These are phyloP conservation scores for Akanthomyces muscarius DNA, from an alignment of 2,329 filamentous ascomycete genomes.

Conservation along the genomic window DNA sequence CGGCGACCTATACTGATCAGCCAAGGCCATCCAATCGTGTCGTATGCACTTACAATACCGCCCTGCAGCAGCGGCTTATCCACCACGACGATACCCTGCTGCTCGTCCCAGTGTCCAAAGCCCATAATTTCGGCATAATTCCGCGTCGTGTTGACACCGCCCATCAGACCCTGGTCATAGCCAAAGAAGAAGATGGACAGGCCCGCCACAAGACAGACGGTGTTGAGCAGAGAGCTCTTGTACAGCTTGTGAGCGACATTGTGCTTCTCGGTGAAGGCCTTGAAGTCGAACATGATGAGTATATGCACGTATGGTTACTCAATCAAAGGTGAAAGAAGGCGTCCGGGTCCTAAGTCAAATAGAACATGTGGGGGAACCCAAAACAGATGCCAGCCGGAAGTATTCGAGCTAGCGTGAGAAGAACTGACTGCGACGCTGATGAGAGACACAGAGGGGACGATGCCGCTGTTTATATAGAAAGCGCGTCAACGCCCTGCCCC, in stretches of 20 bases:
- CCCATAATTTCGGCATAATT: constrained; percentile 63
- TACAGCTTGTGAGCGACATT: constrained; percentile 48
- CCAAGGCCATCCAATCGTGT: constrained; percentile 1
- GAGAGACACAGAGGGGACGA: not conserved
- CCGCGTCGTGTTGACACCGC: constrained; percentile 62
- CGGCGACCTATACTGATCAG: constrained; percentile 21
- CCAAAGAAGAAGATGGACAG: constrained; percentile 67
- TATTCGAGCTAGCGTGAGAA: not conserved
- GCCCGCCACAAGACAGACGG: constrained; percentile 59
- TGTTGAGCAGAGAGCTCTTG: constrained; percentile 53
- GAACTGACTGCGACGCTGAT: not conserved
- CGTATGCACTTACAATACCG: constrained; percentile 24
- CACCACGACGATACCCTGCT: constrained; percentile 49
- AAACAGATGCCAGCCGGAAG: not conserved
- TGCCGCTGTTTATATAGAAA: constrained; percentile 6
- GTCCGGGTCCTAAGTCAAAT: not conserved
- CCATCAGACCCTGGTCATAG: constrained; percentile 55
- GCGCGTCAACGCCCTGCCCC: not conserved
- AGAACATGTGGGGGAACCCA: constrained; percentile 6
- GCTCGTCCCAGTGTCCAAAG: constrained; percentile 55
- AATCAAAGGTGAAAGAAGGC: not conserved
- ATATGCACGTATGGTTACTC: not conserved
- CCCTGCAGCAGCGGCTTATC: constrained; percentile 43
- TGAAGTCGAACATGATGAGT: constrained; percentile 12
- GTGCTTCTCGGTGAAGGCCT: constrained; percentile 14